Conservation (phyloP, 257 asterid species). For the Solanum paucissectum region DNA sequence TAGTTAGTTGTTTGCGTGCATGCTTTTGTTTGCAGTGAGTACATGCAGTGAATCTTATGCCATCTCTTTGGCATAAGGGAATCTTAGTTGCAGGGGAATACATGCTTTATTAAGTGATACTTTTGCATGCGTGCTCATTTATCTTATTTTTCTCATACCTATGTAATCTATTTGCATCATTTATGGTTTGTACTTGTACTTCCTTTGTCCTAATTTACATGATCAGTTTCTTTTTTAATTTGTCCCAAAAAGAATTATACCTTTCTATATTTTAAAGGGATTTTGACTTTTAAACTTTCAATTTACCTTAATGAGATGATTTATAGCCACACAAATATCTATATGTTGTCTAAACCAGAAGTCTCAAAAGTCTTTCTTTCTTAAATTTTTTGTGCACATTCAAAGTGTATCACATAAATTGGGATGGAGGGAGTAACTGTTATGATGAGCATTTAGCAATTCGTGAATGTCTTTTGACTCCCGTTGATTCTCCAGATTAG, state of each 20-base stretch:
- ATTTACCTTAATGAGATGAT: background rate
- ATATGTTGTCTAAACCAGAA: background rate
- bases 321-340: background rate
- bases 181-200: background rate
- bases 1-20: background rate
- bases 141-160: background rate
- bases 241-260: background rate
- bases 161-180: background rate
- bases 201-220: background rate
- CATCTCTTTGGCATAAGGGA: background rate
- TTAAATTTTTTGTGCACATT: background rate
- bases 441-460: background rate
- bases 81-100: background rate
- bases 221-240: background rate
- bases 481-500: background rate
- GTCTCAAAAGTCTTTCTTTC: background rate
- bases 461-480: background rate
- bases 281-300: background rate
- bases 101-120: background rate
- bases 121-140: background rate
- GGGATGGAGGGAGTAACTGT: background rate
- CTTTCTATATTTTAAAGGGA: background rate
- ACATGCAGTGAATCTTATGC: background rate
- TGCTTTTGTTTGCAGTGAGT: background rate
- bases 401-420: background rate